Evolutionary conservation across 208 protist genomes (phyloP).

Genomic region (Acanthamoeba castellanii): DNA sequence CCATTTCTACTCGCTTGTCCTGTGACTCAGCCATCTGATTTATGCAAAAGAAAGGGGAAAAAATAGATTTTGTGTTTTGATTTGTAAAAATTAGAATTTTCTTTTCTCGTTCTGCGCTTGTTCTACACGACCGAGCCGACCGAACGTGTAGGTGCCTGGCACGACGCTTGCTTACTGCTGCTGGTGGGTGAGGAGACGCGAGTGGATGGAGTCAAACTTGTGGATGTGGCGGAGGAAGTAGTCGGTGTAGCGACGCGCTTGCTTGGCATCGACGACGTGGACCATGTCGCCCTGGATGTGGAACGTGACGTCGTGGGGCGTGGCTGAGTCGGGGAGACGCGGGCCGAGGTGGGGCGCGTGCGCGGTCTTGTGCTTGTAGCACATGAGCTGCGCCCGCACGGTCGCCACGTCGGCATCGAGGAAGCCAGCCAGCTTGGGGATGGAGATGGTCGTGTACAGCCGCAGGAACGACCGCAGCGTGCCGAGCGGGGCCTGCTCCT

Average conservation of each 20-base stretch:
- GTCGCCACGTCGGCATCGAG: conserved; percentile 83
- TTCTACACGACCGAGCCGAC: background rate
- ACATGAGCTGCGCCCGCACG: conserved; percentile 81
- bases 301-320: conserved; percentile 86
- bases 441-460: conserved; percentile 91
- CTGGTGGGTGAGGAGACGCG: background rate
- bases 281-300: conserved; percentile 88
- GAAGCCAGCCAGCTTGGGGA: conserved; percentile 88
- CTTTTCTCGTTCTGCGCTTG: background rate
- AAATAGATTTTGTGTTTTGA: background rate
- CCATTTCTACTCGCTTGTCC: background rate
- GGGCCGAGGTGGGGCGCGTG: conserved; percentile 75
- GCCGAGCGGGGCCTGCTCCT: conserved; percentile 86
- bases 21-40: background rate
- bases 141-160: background rate
- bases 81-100: background rate
- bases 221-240: conserved; percentile 83
- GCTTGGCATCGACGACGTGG: conserved; percentile 79
- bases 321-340: conserved; percentile 33
- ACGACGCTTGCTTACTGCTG: background rate
- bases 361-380: conserved; percentile 90
- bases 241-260: conserved; percentile 59
- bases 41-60: background rate
- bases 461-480: conserved; percentile 89
- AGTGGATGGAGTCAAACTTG: conserved; percentile 78